phyloP scores from a whole-genome alignment of 1,139 yeast species.

The Candida tropicalis region DNA sequence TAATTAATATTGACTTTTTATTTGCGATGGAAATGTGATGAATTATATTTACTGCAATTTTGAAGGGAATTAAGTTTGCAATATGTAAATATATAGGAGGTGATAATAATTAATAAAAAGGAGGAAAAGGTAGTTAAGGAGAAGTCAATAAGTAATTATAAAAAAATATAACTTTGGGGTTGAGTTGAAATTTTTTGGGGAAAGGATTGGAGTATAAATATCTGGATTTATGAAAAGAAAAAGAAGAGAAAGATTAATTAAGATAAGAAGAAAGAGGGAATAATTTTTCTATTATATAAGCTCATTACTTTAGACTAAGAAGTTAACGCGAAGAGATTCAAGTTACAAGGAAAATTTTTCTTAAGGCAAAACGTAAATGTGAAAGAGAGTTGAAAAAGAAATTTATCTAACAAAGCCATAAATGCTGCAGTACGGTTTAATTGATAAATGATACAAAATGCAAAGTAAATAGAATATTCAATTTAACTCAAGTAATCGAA shows the following conservation, averaged over 20 bases:
- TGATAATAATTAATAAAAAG: too few relatives aligned
- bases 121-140: not conserved
- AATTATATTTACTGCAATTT: constrained; percentile 11
- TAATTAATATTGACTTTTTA: not conserved
- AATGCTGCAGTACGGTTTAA: not conserved
- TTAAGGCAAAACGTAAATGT: not conserved
- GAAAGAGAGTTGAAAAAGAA: not conserved
- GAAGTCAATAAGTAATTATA: not conserved
- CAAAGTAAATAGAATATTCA: not conserved
- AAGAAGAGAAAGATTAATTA: not conserved
- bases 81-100: constrained; percentile 15
- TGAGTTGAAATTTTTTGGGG: not conserved
- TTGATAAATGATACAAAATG: not conserved
- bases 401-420: too few relatives aligned
- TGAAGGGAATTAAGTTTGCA: not conserved
- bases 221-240: not conserved
- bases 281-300: not conserved
- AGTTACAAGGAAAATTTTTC: not conserved
- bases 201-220: constrained; percentile 2
- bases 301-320: too few relatives aligned
- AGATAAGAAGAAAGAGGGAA: not conserved
- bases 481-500: too few relatives aligned
- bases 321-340: too few relatives aligned
- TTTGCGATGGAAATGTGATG: constrained; percentile 14
- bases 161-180: not conserved